Conservation (phyloP, 2,329 filamentous ascomycete species). For the Ustilaginoidea virens region DNA sequence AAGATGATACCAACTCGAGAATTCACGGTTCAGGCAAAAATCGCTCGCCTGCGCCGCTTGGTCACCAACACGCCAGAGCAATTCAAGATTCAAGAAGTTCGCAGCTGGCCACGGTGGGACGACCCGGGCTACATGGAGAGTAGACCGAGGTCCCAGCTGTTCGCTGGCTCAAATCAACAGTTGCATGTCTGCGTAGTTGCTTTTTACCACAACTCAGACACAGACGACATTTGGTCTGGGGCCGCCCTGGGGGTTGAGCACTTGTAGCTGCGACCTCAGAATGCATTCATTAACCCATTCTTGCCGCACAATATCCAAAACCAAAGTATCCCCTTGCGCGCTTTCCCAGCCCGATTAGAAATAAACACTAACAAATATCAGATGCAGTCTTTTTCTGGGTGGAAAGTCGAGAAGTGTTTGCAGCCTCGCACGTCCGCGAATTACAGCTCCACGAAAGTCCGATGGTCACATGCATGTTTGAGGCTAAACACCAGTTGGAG, state of each 20-base stretch:
- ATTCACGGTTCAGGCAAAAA: no score
- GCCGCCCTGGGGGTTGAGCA: not conserved
- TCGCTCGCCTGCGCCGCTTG: no score
- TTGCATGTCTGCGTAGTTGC: constrained; percentile 4
- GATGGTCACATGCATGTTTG: no score
- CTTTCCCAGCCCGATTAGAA: constrained; percentile 1
- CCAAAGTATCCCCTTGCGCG: not conserved
- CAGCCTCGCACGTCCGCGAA: no score
- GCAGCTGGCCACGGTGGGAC: not conserved
- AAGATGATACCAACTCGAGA: no score
- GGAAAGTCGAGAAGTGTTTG: not conserved
- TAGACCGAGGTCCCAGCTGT: not conserved
- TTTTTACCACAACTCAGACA: constrained; percentile 8
- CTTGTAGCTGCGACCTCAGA: constrained; percentile 2
- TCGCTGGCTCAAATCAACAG: not conserved
- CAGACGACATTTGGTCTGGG: not conserved
- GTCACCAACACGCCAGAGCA: not conserved
- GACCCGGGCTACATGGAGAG: constrained; percentile 2
- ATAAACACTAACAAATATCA: no score
- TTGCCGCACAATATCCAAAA: no score
- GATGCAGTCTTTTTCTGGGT: not conserved
- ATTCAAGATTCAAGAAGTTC: not conserved
- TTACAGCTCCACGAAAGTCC: no score
- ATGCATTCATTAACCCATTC: no score
- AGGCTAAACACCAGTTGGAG: no score